Percentiles rank a stretch among this genome's conserved stretches.
These are phyloP conservation scores for Boletus reticuloceps DNA, from an alignment of 768 basidiomycete species.

Conservation along the genomic window DNA sequence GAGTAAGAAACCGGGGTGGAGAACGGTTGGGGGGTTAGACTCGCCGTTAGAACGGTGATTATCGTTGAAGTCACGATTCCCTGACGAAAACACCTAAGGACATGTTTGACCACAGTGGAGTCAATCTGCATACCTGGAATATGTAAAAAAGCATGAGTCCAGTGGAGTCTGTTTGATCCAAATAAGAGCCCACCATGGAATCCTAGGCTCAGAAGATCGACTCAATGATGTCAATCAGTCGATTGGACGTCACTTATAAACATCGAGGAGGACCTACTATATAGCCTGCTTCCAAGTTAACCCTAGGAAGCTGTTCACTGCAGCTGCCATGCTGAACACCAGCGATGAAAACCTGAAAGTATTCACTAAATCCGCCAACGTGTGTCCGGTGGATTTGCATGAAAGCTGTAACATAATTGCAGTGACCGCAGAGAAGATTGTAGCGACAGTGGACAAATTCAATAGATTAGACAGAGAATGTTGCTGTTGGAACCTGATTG, in stretches of 20 bases:
- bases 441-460: slow-evolving; percentile 50
- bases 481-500: slow-evolving; percentile 51
- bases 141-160: slow-evolving; percentile 75
- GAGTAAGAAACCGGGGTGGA: slow-evolving; percentile 5
- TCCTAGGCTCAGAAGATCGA: slow-evolving; percentile 2
- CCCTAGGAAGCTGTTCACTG: slow-evolving; percentile 49
- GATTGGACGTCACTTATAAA: no score
- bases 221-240: no score
- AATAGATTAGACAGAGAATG: slow-evolving; percentile 46
- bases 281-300: slow-evolving; percentile 55
- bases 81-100: slow-evolving; percentile 35
- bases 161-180: slow-evolving; percentile 83
- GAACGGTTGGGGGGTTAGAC: slow-evolving; percentile 5
- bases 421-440: slow-evolving; percentile 52
- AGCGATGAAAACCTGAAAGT: slow-evolving; percentile 46
- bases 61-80: slow-evolving; percentile 58
- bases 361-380: slow-evolving; percentile 43
- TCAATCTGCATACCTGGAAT: slow-evolving; percentile 56
- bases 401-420: slow-evolving; percentile 51
- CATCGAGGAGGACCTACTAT: slow-evolving; percentile 16
- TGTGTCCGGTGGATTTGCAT: slow-evolving; percentile 30
- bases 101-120: slow-evolving; percentile 17
- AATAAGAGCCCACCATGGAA: slow-evolving; percentile 60
- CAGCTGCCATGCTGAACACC: slow-evolving; percentile 51
- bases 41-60: slow-evolving; percentile 67